Base-by-base conservation (phyloP, 768 basidiomycete species). In the Suillus sp. region DNA sequence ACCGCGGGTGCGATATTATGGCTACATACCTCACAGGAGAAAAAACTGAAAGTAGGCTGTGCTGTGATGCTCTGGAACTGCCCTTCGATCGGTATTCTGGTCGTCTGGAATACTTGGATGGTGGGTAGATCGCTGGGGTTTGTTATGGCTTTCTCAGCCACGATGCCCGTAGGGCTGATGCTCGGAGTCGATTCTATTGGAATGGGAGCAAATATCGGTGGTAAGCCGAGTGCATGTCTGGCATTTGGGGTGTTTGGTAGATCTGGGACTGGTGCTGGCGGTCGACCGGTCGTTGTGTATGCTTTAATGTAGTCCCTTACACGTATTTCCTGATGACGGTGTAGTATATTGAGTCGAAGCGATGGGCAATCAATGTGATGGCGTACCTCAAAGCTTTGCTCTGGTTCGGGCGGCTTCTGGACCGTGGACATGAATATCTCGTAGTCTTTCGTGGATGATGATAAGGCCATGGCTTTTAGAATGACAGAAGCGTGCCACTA, bases 251-350 rank as follows among this genome's bases (percentile, higher is more conserved):
- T 78, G n/a, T 77, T 72, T 0, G 87, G 87, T 3, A 78, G 71
- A 59, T 75, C 77, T 0, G 86, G 83, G 42, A 78, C 79, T 10
- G 86, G 84, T 18, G 59, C 67, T 4, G 87, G 87, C 5, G 83
- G 78, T 45, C 74, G 69, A 18, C 83, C 80, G 0, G 84, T 84
- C 0, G 79, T 65, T 34, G 66, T 70, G 67, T 84, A 87, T 0
- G 83, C 78, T 25, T 71, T 72, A 34, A 86, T 65, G 66, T 89
- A 89, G 69, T 87, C 87, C 42, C 79, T 75, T 5, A 80, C 66
- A 43, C 87, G 83, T 30, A 79, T 72, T 77, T 89, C 87, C 87
- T 89, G 65, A 42, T 32, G 13, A 48, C 0, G 11, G 47, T 54
- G n/a, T 55, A 59, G 11, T 3, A 27, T 37, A 11, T 25, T 45